Evolutionary conservation across 495 filamentous ascomycete species (phyloP).

Genomic region (Neurospora hispaniola): DNA sequence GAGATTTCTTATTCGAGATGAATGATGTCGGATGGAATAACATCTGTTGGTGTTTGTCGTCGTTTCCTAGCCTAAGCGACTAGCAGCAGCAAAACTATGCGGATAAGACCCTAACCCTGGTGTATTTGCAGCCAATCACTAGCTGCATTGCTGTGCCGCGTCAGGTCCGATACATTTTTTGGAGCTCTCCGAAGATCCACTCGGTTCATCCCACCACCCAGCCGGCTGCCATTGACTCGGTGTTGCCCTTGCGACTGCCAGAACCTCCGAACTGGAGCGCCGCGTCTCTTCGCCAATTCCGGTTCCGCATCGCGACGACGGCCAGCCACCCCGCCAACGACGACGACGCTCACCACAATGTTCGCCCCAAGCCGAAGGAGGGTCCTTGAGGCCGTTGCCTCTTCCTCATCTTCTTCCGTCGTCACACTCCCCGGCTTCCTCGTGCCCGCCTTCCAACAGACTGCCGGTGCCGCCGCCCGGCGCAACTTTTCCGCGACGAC

Average conservation of each 20-base stretch:
- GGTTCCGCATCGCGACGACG: neutral
- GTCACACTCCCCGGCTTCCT: constrained; percentile 57
- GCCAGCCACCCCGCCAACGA: neutral
- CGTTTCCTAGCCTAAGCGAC: neutral
- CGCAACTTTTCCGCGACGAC: constrained; percentile 59
- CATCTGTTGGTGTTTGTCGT: neutral
- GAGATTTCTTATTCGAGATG: neutral
- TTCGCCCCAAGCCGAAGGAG: constrained; percentile 37
- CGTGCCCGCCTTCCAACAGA: constrained; percentile 56
- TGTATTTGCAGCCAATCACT: neutral
- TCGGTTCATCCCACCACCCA: neutral
- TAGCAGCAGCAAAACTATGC: too few species aligned
- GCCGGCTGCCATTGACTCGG: neutral
- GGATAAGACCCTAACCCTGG: neutral
- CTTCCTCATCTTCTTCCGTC: constrained; percentile 18
- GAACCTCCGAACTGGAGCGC: constrained; percentile 3
- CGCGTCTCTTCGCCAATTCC: constrained; percentile 6
- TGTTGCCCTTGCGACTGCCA: neutral
- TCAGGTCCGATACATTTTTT: neutral
- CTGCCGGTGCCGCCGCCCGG: constrained; percentile 1
- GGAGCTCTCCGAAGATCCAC: neutral
- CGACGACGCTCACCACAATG: constrained; percentile 25
- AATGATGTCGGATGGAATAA: neutral
- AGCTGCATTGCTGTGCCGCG: neutral
- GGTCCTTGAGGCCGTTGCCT: constrained; percentile 26